Evolutionary conservation across 2,329 filamentous ascomycete species (phyloP).

Genomic region (Orbilia blumenaviensis): DNA sequence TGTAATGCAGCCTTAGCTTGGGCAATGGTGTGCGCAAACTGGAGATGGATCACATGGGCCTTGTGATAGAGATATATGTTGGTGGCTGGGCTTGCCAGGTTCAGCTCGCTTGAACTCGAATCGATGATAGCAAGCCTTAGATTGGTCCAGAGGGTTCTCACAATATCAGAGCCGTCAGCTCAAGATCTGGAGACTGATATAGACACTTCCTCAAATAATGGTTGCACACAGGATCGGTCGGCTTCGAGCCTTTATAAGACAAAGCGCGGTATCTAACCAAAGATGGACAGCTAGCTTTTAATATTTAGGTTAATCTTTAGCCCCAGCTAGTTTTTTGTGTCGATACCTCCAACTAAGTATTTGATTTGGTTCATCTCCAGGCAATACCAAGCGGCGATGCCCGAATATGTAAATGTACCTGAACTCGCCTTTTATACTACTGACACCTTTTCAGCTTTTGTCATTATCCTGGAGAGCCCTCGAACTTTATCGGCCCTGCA

Average conservation of each 20-base stretch:
- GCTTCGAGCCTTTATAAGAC: neutral
- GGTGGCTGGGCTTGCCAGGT: neutral
- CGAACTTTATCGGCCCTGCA: no score
- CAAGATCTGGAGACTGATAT: no score
- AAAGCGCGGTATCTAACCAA: neutral
- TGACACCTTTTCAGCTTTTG: no score
- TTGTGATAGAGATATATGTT: neutral
- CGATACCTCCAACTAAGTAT: no score
- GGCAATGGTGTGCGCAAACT: neutral
- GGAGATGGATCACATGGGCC: slow-evolving; percentile 1
- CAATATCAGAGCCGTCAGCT: no score
- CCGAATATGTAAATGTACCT: no score
- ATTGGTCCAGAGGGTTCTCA: neutral
- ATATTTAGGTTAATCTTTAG: no score
- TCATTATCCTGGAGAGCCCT: no score
- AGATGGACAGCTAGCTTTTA: neutral
- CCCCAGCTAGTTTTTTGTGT: no score
- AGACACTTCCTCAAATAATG: neutral
- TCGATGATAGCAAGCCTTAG: neutral
- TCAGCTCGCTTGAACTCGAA: neutral
- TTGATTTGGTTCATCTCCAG: no score
- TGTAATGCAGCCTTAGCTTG: neutral
- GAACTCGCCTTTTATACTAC: no score
- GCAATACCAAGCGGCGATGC: no score
- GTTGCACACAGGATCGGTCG: neutral